A percentile compares a stretch with the other conserved stretches of the same genome.
These are phyloP conservation scores for Yamadazyma sp. DNA, from an alignment of 1,139 yeast species.

Conservation along the genomic window DNA sequence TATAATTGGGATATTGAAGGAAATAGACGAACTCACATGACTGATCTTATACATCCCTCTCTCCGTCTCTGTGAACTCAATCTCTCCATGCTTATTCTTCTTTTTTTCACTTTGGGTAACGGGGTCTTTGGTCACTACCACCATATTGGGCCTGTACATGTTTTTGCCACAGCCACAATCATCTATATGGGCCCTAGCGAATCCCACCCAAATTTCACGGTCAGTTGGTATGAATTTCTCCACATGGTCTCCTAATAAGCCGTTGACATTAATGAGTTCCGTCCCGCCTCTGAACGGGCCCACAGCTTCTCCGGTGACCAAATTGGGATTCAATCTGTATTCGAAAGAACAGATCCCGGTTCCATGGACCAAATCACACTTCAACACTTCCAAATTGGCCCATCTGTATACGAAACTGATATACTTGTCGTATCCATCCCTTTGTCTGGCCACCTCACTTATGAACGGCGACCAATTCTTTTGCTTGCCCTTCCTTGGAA, in stretches of 20 bases:
- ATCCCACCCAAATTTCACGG: conserved; percentile 35
- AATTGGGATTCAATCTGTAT: conserved; percentile 22
- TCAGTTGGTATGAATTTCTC: conserved; percentile 14
- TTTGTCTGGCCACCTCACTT: conserved; percentile 22
- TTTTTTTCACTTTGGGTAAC: conserved; percentile 5
- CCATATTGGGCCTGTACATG: conserved; percentile 39
- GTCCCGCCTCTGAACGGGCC: conserved; percentile 45
- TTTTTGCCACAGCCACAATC: conserved; percentile 37
- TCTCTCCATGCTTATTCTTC: conserved; percentile 11
- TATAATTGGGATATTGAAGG: conserved; percentile 32
- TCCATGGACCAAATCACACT: conserved; percentile 26
- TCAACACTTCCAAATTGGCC: conserved; percentile 35
- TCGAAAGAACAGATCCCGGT: conserved; percentile 27
- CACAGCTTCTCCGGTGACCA: conserved; percentile 19
- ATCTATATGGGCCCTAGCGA: conserved; percentile 37
- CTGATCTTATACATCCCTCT: conserved; percentile 23
- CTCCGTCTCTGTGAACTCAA: conserved; percentile 9
- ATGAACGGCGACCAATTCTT: conserved; percentile 49
- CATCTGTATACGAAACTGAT: conserved; percentile 39
- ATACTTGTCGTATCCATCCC: conserved; percentile 25
- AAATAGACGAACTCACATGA: conserved; percentile 35
- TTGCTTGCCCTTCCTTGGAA: conserved; percentile 25
- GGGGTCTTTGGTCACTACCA: conserved; percentile 22
- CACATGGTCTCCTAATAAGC: conserved; percentile 15
- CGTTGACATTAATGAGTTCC: conserved; percentile 28